Base-by-base conservation (phyloP, 768 basidiomycete genomes). In the Terana coerulea region DNA sequence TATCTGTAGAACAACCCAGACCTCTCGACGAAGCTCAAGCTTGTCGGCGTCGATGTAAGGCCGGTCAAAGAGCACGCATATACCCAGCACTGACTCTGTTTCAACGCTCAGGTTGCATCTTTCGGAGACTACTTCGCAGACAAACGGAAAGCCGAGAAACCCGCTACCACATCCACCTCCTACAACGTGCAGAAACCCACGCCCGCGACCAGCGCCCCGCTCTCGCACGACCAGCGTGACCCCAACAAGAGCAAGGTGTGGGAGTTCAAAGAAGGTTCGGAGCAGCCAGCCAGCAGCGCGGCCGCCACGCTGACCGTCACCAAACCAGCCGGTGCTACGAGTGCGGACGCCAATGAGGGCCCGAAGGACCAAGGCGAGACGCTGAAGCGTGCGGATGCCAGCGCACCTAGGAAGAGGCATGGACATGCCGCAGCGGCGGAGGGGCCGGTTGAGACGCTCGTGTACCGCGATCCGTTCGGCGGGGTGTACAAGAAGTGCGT, bases 121-220 rank as follows among this genome's bases (percentile, higher is more conserved):
- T 87, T 86, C 56, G 87, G 87, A 11, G 85, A 88, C 64, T 87
- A 75, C 64, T 86, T 87, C 53, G 80, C 81, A 0, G 85, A 88
- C 59, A 73, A 73, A 48, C 68, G 66, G 10, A 30, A 29, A n/a
- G 24, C 17, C 3, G 28, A 12, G 14, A 24, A 42, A 15, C 44
- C 49, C 54, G 46, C 57, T 52, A 52, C 30, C 34, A 24, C 25
- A 21, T 48, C 30, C 36, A 30, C 30, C 14, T 45, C 34, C 31
- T 19, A 33, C 49, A 47, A 39, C 24, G 41, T 42, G 43, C 57
- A 39, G 51, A 61, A 46, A 54, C 62, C 37, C 52, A 54, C 45
- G 19, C 59, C 64, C 22, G 61, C 60, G 6, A 59, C 49, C 3
- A 33, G 43, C 11, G 54, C 19, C 9, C 48, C 58, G 6, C 21